A percentile compares a stretch with the other conserved stretches of the same genome.
Evolutionary conservation across 2,329 filamentous ascomycete species (phyloP).

Genomic region (Karstenula rhodostoma): DNA sequence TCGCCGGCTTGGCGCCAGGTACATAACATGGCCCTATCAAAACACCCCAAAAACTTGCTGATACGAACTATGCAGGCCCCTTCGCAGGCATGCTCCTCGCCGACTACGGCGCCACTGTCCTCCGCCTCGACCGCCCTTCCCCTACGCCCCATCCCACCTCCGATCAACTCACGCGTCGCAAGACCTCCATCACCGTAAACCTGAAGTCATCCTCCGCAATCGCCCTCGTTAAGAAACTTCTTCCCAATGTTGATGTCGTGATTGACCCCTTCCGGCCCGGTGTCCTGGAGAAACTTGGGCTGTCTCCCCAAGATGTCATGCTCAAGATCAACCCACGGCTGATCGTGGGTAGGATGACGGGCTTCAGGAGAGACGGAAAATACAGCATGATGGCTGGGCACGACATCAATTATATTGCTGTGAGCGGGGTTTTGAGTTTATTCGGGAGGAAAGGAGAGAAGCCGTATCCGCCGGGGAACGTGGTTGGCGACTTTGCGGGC

Average conservation of each 20-base stretch:
- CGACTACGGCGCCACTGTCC: conserved; percentile 83
- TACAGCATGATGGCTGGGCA: conserved; percentile 91
- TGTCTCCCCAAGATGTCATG: conserved; percentile 74
- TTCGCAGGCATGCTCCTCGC: conserved; percentile 86
- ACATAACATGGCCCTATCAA: conserved; percentile 21
- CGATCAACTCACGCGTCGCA: conserved; percentile 82
- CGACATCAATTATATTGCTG: conserved; percentile 95
- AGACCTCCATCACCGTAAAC: conserved; percentile 80
- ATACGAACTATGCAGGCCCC: conserved; percentile 65
- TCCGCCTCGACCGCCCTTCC: conserved; percentile 78
- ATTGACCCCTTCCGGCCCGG: conserved; percentile 95
- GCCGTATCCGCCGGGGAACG: conserved; percentile 82
- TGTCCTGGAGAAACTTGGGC: conserved; percentile 83
- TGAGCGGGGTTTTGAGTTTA: conserved; percentile 79
- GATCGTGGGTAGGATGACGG: conserved; percentile 86
- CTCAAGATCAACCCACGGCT: conserved; percentile 74
- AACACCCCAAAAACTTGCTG: not conserved
- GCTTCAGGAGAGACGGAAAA: conserved; percentile 85
- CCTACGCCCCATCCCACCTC: conserved; percentile 57
- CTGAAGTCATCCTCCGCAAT: conserved; percentile 73
- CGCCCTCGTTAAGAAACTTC: conserved; percentile 71
- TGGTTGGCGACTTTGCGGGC: conserved; percentile 90
- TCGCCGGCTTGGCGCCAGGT: conserved; percentile 69
- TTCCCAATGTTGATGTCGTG: conserved; percentile 73
- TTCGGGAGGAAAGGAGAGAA: conserved; percentile 74